Evolutionary conservation across 2,329 filamentous ascomycete genomes (phyloP), one percentile per base, ranked within the genome.

Genomic region (Alternaria brassicicola): DNA sequence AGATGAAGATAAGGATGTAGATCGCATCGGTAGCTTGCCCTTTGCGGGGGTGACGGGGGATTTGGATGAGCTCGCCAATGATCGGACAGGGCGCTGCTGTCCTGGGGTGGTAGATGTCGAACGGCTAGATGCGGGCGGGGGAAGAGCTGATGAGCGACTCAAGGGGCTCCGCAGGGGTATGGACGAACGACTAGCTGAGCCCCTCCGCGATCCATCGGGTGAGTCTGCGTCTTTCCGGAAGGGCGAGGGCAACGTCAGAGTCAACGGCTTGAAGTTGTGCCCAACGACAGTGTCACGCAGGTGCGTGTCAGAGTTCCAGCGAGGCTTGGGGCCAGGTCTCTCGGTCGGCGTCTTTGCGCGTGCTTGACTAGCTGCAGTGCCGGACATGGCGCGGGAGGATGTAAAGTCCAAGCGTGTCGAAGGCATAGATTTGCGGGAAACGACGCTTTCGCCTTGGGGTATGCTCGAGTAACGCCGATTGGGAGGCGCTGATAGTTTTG

Each of bases 391-490:
- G 26, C 73, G 73, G 30, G 75, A 65, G 42, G 71, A 61, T 26
- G 65, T 57, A 31, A 63, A 48, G 66, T 66, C 36, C 57, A 68
- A 28, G 63, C 66, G 53, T 61, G 67, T 51, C 12, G 53, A 58
- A 4, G 35, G 35, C 49, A 43, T 13, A 52, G 60, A 56, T 56
- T 75, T 77, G 50, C 70, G 68, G 15, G 68, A 57, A 42, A 56
- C 51, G 33, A 53, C 65, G 39, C 54, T 63, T 3, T 65, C 63
- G 31, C 65, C 63, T 23, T 72, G 76, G 2, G 83, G 82, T 39
- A 84, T 62, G 52, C 80, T 82, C 7, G 82, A 85, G 49, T 80
- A 80, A 4, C 84, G 80, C 38, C 80, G 81, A 38, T 75, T 77
- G 53, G 78, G 65, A 9, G 78, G 74, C 1, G 78, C 65, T 3